phyloP scores from a whole-genome alignment of 257 asterid genomes.

The Catharanthus roseus region DNA sequence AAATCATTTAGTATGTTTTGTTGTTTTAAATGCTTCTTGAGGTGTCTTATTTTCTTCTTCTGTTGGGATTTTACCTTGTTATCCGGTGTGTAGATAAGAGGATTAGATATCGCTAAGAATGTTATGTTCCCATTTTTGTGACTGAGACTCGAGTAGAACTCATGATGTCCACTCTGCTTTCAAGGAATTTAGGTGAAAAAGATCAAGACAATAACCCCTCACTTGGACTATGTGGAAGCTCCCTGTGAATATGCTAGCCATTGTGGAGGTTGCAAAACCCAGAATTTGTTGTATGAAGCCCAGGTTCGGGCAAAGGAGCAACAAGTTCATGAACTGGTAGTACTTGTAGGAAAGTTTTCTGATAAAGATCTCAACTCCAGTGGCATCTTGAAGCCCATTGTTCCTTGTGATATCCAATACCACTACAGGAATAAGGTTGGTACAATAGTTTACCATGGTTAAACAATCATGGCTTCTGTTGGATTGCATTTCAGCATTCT shows the following conservation, averaged over 20 bases:
- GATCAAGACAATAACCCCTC: constrained; percentile 64
- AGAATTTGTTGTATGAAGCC: constrained; percentile 71
- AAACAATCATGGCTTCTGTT: constrained; percentile 1
- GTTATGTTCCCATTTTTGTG: background rate
- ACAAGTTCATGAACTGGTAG: constrained; percentile 72
- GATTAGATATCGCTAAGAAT: background rate
- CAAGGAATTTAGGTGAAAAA: constrained; percentile 64
- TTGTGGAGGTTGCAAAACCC: constrained; percentile 97
- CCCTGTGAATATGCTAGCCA: constrained; percentile 84
- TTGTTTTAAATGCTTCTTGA: background rate
- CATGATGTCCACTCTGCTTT: constrained; percentile 15
- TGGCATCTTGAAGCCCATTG: constrained; percentile 70
- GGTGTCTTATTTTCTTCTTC: background rate
- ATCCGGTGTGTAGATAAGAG: background rate
- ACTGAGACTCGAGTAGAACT: background rate
- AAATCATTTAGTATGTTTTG: background rate
- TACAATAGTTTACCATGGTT: constrained; percentile 8
- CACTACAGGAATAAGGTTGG: constrained; percentile 89
- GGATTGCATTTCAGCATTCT: constrained; percentile 4
- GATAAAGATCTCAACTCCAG: constrained; percentile 38
- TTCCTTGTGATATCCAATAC: constrained; percentile 84
- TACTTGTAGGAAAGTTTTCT: constrained; percentile 74
- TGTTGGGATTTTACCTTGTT: background rate
- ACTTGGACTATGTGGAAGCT: constrained; percentile 71
- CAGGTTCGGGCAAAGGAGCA: constrained; percentile 82